Evolutionary conservation across 148 eudicot genomes (phyloP), one percentile per base, ranked within the genome.

Genomic region (Hydrangea macrophylla): DNA sequence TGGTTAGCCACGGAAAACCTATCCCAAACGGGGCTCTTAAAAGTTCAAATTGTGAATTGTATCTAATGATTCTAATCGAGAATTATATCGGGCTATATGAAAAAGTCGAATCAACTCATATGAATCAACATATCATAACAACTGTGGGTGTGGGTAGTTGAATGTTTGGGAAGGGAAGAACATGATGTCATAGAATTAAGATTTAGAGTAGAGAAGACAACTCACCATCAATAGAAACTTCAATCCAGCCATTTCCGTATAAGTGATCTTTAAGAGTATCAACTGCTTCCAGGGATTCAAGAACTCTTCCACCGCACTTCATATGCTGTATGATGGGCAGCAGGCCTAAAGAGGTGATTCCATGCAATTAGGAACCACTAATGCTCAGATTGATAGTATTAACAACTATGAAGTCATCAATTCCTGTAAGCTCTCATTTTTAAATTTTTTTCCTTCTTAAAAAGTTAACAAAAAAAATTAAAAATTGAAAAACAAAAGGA

Each of bases 171-270:
- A 4, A 18, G 23, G 23, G 5, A 1, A 42, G 15, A 37, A 17
- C 9, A 71, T 20, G n/a, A 25, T 7, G 10, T 42, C 3, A 31
- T 6, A 39, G 15, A 44, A 72, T 6, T 12, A 15, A 64, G 45
- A 53, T 44, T n/a, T 23, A 10, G 64, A 64, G 42, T 36, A 58
- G 61, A 22, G 9, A 9, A 36, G 25, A 76, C 25, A 20, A 33
- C 80, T 75, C 87, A 94, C 99, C 88, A 78, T 68, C 77, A 70
- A 89, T 40, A 20, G 90, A 85, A 61, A 84, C 93, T 67, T 94
- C 96, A 35, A 94, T 75, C 72, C 83, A 84, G 70, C 67, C 79
- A 67, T 83, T 80, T 71, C 79, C 78, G 51, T 64, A 64, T 26
- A 79, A 66, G 73, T 64, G 66, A 65, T 62, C 71, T 50, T 70